A percentile compares a stretch with the other conserved stretches of the same genome.
phyloP scores from a whole-genome alignment of 2,329 filamentous ascomycete species.

The Xenoacremonium recifei region DNA sequence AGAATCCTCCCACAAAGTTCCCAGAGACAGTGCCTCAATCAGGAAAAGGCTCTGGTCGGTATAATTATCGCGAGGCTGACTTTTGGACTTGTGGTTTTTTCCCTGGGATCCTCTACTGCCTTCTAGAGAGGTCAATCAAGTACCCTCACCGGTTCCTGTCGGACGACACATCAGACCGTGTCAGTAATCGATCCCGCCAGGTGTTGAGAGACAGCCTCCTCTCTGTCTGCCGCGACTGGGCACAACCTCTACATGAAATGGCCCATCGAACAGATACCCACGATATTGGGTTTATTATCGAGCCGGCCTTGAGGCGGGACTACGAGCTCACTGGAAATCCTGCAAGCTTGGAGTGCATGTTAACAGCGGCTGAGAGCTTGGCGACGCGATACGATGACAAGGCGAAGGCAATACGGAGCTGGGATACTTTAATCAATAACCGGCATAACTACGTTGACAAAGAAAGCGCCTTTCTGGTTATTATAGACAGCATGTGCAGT shows the following conservation, averaged over 20 bases:
- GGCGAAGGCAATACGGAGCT: conserved; percentile 46
- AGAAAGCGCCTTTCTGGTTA: conserved; percentile 34
- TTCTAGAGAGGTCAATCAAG: too few relatives aligned
- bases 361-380: conserved; percentile 43
- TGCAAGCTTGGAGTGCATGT: conserved; percentile 37
- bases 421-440: conserved; percentile 39
- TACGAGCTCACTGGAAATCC: conserved; percentile 44
- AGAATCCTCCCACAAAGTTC: too few relatives aligned
- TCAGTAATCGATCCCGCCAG: too few relatives aligned
- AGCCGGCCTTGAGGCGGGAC: conserved; percentile 44
- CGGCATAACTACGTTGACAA: conserved; percentile 25
- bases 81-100: too few relatives aligned
- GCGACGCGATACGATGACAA: conserved; percentile 39
- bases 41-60: too few relatives aligned
- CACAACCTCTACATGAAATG: conserved; percentile 34
- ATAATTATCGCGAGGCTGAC: too few relatives aligned
- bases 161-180: too few relatives aligned
- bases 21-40: too few relatives aligned
- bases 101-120: too few relatives aligned
- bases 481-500: conserved; percentile 42
- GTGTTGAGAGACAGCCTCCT: too few relatives aligned
- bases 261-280: conserved; percentile 48
- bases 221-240: conserved; percentile 25
- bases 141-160: too few relatives aligned
- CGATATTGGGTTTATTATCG: conserved; percentile 54